Conservation (phyloP, 148 eudicot genomes). For the Rhododendron mucronatum region DNA sequence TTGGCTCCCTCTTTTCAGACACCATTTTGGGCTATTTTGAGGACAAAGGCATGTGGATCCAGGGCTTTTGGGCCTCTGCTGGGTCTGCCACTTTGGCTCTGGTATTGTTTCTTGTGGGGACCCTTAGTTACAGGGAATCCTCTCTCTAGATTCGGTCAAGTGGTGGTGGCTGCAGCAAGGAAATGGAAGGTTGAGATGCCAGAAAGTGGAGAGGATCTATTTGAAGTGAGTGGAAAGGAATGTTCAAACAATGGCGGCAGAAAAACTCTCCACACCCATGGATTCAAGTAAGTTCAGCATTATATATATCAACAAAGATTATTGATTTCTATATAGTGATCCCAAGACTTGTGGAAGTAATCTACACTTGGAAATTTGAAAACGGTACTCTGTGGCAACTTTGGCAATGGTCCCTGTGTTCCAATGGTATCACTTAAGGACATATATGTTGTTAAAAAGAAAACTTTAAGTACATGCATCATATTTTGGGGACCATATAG, state of each 20-base stretch:
- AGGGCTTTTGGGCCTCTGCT: constrained; percentile 61
- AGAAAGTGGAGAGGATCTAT: constrained; percentile 30
- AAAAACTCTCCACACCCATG: constrained; percentile 51
- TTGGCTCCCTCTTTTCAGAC: constrained; percentile 69
- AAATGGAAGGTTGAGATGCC: constrained; percentile 43
- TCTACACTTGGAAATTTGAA: neutral
- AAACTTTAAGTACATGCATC: neutral
- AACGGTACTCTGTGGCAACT: neutral
- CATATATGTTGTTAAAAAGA: too few species aligned
- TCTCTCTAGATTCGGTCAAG: constrained; percentile 50
- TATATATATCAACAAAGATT: neutral
- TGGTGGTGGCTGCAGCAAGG: constrained; percentile 40
- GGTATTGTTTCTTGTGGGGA: constrained; percentile 45
- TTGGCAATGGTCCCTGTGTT: neutral
- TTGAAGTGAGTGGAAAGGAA: constrained; percentile 40
- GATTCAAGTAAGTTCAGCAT: constrained; percentile 43
- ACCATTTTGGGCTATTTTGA: constrained; percentile 66
- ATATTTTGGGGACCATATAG: neutral
- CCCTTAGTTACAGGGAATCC: constrained; percentile 65
- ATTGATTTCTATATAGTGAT: neutral
- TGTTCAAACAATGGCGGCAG: constrained; percentile 30
- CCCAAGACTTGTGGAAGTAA: neutral
- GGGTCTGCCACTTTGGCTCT: constrained; percentile 45
- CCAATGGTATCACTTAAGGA: neutral
- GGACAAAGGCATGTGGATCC: constrained; percentile 53